A percentile compares a stretch with the other conserved stretches of the same genome.
phyloP scores from a whole-genome alignment of 768 basidiomycete genomes.

The Russula lepida region DNA sequence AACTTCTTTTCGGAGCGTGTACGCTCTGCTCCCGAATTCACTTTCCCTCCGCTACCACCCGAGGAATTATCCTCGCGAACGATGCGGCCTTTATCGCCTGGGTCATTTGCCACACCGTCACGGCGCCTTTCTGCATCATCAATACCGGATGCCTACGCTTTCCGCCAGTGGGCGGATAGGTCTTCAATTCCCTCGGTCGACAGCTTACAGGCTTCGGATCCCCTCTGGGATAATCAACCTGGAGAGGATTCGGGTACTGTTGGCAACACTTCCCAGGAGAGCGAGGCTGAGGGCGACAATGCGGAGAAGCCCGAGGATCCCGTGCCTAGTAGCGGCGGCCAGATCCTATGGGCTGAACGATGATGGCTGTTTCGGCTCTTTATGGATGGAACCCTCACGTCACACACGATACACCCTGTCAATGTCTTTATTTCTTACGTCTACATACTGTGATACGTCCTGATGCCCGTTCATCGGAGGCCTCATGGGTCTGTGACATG shows the following conservation, averaged over 20 bases:
- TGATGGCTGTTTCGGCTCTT: background rate
- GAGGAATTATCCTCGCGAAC: background rate
- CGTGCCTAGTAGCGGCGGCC: background rate
- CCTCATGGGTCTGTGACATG: background rate
- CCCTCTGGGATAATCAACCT: background rate
- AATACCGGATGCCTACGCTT: background rate
- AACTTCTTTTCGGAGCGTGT: constrained; percentile 16
- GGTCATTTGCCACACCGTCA: background rate
- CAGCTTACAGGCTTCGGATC: background rate
- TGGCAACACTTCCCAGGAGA: background rate
- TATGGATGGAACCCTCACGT: background rate
- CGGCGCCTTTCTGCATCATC: background rate
- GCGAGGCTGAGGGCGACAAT: constrained; percentile 8
- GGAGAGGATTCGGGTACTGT: background rate
- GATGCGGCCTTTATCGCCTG: background rate
- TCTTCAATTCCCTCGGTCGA: background rate
- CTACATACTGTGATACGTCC: background rate
- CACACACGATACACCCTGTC: background rate
- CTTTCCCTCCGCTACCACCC: background rate
- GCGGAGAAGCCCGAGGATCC: constrained; percentile 17
- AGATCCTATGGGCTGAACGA: constrained; percentile 13
- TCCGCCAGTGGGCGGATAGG: constrained; percentile 7
- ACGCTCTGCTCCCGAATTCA: constrained; percentile 13
- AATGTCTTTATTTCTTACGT: background rate
- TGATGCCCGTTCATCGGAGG: background rate